phyloP scores from a whole-genome alignment of 75 land plant species.

The Cupressus sempervirens region DNA sequence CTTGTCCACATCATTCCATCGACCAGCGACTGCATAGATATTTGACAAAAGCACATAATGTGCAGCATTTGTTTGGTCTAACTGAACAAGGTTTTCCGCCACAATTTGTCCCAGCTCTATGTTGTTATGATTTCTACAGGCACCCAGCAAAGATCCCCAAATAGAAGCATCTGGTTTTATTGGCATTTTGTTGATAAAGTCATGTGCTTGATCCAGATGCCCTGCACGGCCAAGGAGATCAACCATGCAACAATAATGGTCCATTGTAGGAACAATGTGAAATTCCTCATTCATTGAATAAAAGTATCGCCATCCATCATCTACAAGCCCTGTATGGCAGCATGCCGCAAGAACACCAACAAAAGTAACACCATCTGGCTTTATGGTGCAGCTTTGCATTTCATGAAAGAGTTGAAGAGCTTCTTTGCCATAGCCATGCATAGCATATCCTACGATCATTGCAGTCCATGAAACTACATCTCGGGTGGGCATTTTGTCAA shows the following conservation, averaged over 20 bases:
- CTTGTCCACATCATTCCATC: conserved; percentile 30
- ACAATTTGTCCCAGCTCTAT: not conserved
- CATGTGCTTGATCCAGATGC: not conserved
- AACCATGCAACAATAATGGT: conserved; percentile 8
- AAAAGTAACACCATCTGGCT: conserved; percentile 17
- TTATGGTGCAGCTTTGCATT: conserved; percentile 8
- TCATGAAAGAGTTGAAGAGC: conserved; percentile 10
- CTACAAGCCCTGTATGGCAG: not conserved
- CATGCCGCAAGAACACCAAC: conserved; percentile 13
- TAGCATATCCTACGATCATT: conserved; percentile 10
- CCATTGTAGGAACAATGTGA: not conserved
- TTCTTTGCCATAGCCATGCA: conserved; percentile 6
- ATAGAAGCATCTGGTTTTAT: conserved; percentile 9
- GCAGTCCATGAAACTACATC: conserved; percentile 16
- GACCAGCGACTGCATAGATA: conserved; percentile 26
- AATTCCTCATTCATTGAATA: not conserved
- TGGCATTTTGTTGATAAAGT: conserved; percentile 3
- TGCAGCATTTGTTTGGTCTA: conserved; percentile 8
- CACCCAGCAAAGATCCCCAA: conserved; percentile 9
- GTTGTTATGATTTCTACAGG: conserved; percentile 1
- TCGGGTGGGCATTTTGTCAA: conserved; percentile 9
- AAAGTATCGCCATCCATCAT: conserved; percentile 7
- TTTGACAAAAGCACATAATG: conserved; percentile 34
- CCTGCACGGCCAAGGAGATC: conserved; percentile 10
- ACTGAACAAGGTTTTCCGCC: conserved; percentile 9